A percentile compares a stretch with the other conserved stretches of the same genome.
Evolutionary conservation across 352 stramenopile species (phyloP).

Genomic region (Aphanomyces astaci): DNA sequence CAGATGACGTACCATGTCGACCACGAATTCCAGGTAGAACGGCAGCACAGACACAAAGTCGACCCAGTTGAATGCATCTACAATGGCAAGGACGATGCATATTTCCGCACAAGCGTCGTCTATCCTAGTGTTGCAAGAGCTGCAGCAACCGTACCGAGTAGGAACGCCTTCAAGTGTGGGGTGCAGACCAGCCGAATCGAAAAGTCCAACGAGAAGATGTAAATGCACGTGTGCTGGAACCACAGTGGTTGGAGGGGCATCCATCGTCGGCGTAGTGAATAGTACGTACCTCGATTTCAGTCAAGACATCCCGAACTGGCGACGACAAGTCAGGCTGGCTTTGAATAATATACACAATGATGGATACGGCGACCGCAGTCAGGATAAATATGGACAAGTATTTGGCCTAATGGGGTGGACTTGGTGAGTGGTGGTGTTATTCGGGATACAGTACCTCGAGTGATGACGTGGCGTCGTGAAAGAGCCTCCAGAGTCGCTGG

Average conservation of each 20-base stretch:
- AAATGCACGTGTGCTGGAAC: slow-evolving; percentile 18
- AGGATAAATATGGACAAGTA: background rate
- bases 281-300: background rate
- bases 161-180: slow-evolving; percentile 42
- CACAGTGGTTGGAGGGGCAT: background rate
- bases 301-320: background rate
- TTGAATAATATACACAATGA: slow-evolving; percentile 3
- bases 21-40: slow-evolving; percentile 68
- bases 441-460: background rate
- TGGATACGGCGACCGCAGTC: background rate
- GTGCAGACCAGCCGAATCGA: slow-evolving; percentile 39
- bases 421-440: background rate
- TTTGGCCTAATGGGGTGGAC: background rate
- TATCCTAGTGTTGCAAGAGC: background rate
- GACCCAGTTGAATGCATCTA: slow-evolving; percentile 74
- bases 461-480: slow-evolving; percentile 2
- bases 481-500: background rate
- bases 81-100: too few species aligned
- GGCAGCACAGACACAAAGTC: slow-evolving; percentile 77
- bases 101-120: too few species aligned
- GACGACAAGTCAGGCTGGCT: background rate
- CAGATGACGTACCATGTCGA: slow-evolving; percentile 29
- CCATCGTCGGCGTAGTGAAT: too few species aligned
- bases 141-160: slow-evolving; percentile 32
- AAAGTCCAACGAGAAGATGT: slow-evolving; percentile 47